Base-by-base conservation (phyloP, 805 yeast species). In the Lipomyces spencermartinsiae region DNA sequence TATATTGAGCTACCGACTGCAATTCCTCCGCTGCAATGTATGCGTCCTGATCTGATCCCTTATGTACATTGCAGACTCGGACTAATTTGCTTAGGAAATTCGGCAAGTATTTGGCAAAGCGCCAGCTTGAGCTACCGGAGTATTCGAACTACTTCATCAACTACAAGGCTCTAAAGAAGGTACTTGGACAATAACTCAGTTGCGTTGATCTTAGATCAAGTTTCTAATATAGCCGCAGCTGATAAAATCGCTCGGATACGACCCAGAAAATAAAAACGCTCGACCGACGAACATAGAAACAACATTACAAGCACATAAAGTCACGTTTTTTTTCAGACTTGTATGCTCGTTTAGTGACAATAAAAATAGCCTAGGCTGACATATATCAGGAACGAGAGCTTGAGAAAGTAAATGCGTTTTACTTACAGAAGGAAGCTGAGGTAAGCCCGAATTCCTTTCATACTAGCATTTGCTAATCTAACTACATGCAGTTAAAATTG, bases 101-200 rank as follows among this genome's bases (percentile, higher is more conserved):
- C 79, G 99, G 99, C 62, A 95, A 95, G 80, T 91, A 92, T 76
- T 83, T 95, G 77, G 98, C 97, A 71, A 90, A 96, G 56, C 87
- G 98, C 77, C 97, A 93, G 80, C 83, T 95, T 73, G 98, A 94
- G 78, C 83, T 94, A 67, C 98, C 98, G 10, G 99, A 95, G 79
- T 95, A 95, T 78, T 88, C 96, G 61, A 93, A 94, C 51, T 90
- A 92, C 77, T 95, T 94, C 81, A 94, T 95, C 76, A 93, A 95
- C 81, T 95, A 95, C 80, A 95, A 95, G 81, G 95, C 94, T 2
- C 82, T 94, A 67, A 94, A 94, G 79, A 95, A 94, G 77, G 77
- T 76, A 31, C 35, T 16, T 61, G 6, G 33, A 35, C 7, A 35
- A 22, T 9, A 22, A 3, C 51, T 54, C 19, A 12, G 14, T 34